phyloP scores from a whole-genome alignment of 768 basidiomycete species.

The Coprinopsis strossmayeri region DNA sequence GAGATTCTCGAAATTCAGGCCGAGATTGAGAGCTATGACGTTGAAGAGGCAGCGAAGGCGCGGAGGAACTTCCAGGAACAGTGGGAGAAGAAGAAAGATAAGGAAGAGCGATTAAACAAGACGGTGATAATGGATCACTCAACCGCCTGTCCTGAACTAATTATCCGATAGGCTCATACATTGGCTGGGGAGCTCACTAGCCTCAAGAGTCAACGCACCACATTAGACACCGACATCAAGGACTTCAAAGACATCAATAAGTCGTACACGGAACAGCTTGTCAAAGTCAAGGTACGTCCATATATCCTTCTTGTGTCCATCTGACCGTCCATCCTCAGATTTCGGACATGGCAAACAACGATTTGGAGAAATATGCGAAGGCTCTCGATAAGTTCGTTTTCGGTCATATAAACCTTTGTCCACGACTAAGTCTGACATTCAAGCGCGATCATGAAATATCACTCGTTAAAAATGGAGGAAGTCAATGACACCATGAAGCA shows the following conservation, averaged over 20 bases:
- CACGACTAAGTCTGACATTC: slow-evolving; percentile 13
- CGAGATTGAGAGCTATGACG: slow-evolving; percentile 70
- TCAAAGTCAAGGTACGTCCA: slow-evolving; percentile 80
- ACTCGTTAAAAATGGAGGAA: slow-evolving; percentile 97
- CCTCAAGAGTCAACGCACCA: slow-evolving; percentile 57
- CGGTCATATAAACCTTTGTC: not conserved
- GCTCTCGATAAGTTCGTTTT: slow-evolving; percentile 85
- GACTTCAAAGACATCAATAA: slow-evolving; percentile 87
- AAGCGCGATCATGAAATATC: slow-evolving; percentile 99
- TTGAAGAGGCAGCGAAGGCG: slow-evolving; percentile 82
- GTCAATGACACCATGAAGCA: slow-evolving; percentile 98
- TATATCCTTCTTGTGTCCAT: not conserved
- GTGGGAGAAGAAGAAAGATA: slow-evolving; percentile 64
- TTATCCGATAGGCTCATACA: slow-evolving; percentile 48
- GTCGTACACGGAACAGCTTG: slow-evolving; percentile 83
- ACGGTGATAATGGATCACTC: slow-evolving; percentile 36
- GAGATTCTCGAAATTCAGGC: slow-evolving; percentile 63
- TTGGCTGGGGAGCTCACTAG: slow-evolving; percentile 82
- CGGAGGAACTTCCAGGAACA: slow-evolving; percentile 79
- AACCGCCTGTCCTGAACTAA: not conserved
- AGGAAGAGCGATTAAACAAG: slow-evolving; percentile 65
- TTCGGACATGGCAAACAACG: slow-evolving; percentile 95
- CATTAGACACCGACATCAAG: slow-evolving; percentile 61
- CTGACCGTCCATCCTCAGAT: slow-evolving; percentile 45
- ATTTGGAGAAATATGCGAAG: slow-evolving; percentile 96